Evolutionary conservation across 768 basidiomycete genomes (phyloP), one percentile per base, ranked within the genome.

Genomic region (Krasilnikovozyma curviuscula): DNA sequence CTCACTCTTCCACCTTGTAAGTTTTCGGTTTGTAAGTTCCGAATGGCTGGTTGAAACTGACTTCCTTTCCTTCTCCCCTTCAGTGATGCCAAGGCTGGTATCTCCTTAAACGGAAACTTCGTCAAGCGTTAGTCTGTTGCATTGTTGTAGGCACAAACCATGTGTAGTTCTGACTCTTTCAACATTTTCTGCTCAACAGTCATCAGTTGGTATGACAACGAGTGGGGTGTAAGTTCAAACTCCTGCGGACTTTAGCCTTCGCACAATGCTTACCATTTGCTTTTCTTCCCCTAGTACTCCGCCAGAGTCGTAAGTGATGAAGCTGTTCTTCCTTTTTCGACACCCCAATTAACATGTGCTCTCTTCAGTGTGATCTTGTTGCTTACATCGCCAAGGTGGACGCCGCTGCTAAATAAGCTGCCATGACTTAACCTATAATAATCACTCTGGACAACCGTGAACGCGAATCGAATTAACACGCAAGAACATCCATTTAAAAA

Each of bases 21-120:
- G n/a, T n/a, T n/a, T n/a, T n/a, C n/a, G n/a, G n/a, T n/a, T n/a
- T n/a, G n/a, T n/a, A n/a, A n/a, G n/a, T n/a, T n/a, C n/a, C n/a
- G n/a, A n/a, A n/a, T n/a, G n/a, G n/a, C n/a, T n/a, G n/a, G n/a
- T n/a, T n/a, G n/a, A n/a, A n/a, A n/a, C n/a, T n/a, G n/a, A n/a
- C n/a, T n/a, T n/a, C n/a, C n/a, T n/a, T n/a, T n/a, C n/a, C n/a
- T n/a, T n/a, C n/a, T n/a, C n/a, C n/a, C n/a, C n/a, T n/a, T n/a
- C n/a, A n/a, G n/a, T 65, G 91, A 97, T 61, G 89, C 88, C 58
- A 69, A 68, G 54, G 91, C 83, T 38, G 91, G 91, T 58, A 97
- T 97, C 65, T 73, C 78, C 63, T 77, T 97, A 64, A 93, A 81
- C 78, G 60, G 69, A 54, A 79, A 79, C 69, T 95, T 97, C 60